These are phyloP conservation scores for Ochromonas danica DNA, from an alignment of 108 stramenopile genomes.

Conservation along the genomic window DNA sequence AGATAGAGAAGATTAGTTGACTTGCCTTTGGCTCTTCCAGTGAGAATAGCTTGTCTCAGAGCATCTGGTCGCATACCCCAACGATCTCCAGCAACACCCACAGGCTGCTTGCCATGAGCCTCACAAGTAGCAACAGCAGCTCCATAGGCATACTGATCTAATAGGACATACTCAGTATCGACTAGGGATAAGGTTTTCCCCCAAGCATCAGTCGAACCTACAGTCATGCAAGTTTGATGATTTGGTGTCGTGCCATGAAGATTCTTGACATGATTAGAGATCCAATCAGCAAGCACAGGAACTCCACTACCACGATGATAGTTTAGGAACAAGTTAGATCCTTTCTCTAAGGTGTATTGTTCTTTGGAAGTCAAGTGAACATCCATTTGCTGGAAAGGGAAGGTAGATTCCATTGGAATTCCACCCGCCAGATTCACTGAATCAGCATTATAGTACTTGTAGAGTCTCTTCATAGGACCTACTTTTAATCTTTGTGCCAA, in stretches of 20 bases:
- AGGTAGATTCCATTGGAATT: conserved; percentile 10
- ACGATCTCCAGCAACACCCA: conserved; percentile 22
- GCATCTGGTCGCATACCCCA: conserved; percentile 34
- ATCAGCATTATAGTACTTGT: conserved; percentile 6
- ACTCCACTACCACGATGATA: conserved; percentile 25
- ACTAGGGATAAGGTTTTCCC: conserved; percentile 26
- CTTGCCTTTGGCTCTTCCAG: conserved; percentile 5
- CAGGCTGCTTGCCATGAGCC: background rate
- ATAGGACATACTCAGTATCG: conserved; percentile 20
- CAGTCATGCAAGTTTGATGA: conserved; percentile 22
- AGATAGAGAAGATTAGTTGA: conserved; percentile 29
- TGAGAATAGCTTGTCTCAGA: background rate
- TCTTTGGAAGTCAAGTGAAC: background rate
- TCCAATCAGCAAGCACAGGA: background rate
- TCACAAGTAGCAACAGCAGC: conserved; percentile 24
- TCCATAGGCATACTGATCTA: conserved; percentile 30
- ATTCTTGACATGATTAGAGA: conserved; percentile 18
- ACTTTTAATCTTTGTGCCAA: conserved; percentile 20
- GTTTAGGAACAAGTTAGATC: background rate
- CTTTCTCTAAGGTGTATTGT: background rate
- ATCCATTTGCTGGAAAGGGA: conserved; percentile 8
- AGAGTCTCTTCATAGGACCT: conserved; percentile 30
- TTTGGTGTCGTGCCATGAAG: background rate
- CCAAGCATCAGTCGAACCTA: conserved; percentile 35
- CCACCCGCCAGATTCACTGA: conserved; percentile 31